phyloP scores from a whole-genome alignment of 345 rosid species.

The Eucalyptus dawsonii region DNA sequence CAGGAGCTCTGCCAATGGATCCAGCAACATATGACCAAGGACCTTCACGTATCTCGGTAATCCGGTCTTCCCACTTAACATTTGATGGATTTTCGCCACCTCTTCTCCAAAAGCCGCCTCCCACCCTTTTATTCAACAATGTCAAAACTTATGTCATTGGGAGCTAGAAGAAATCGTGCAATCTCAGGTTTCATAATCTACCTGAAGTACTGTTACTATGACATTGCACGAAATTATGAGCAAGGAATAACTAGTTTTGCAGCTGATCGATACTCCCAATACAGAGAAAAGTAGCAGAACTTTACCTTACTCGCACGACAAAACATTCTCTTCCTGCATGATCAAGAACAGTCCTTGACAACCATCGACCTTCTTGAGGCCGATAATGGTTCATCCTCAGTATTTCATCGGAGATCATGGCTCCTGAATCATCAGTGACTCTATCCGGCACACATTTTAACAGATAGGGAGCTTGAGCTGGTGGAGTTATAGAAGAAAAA shows the following conservation, averaged over 20 bases:
- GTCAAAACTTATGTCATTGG: not conserved
- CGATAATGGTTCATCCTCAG: conserved; percentile 48
- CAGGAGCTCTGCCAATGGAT: conserved; percentile 87
- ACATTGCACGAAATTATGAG: not conserved
- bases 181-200: not conserved
- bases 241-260: not conserved
- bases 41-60: conserved; percentile 79
- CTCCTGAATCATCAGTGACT: conserved; percentile 88
- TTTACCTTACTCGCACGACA: conserved; percentile 61
- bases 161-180: not conserved
- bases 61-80: conserved; percentile 62
- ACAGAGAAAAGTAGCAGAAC: not conserved
- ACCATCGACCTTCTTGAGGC: conserved; percentile 95
- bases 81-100: conserved; percentile 66
- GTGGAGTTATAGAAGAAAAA: conserved; percentile 67
- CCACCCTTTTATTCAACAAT: conserved; percentile 25
- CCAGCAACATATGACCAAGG: conserved; percentile 83
- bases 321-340: conserved; percentile 85
- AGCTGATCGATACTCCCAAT: not conserved
- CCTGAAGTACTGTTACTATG: not conserved
- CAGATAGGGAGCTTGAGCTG: conserved; percentile 79
- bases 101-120: conserved; percentile 77
- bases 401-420: conserved; percentile 80
- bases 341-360: conserved; percentile 87
- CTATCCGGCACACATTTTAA: conserved; percentile 83